Evolutionary conservation across 495 filamentous ascomycete genomes (phyloP).

Genomic region (Daldinia grandis): DNA sequence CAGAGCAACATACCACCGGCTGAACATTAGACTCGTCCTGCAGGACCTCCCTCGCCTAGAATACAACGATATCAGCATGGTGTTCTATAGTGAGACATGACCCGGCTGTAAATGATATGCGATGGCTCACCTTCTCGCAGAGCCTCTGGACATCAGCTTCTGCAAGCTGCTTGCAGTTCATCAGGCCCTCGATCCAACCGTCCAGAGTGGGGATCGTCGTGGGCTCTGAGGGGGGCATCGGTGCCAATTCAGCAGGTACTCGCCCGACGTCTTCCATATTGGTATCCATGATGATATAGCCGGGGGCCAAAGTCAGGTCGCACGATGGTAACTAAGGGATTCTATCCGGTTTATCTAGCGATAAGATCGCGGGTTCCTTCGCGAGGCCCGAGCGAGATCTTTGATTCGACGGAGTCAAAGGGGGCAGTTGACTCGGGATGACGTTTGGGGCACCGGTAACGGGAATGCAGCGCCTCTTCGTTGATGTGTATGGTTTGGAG

Average conservation of each 20-base stretch:
- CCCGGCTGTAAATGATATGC: conserved; percentile 3
- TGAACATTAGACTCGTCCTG: conserved; percentile 98
- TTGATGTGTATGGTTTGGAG: background rate
- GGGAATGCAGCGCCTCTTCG: background rate
- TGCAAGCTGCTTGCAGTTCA: conserved; percentile 97
- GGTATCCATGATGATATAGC: conserved; percentile 77
- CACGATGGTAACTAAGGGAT: background rate
- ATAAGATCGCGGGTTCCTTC: background rate
- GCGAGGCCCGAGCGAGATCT: background rate
- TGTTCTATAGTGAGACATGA: conserved; percentile 28
- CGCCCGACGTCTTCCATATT: conserved; percentile 98
- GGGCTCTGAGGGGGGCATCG: conserved; percentile 78
- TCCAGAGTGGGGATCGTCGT: conserved; percentile 91
- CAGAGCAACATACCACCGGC: conserved; percentile 80
- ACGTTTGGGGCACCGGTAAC: conserved; percentile 10
- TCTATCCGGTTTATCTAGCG: background rate
- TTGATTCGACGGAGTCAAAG: background rate
- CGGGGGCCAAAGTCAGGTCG: conserved; percentile 10
- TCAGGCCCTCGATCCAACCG: conserved; percentile 98
- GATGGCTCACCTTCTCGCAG: conserved; percentile 91
- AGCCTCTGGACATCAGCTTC: conserved; percentile 95
- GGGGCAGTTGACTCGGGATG: conserved; percentile 17
- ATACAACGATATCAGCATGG: conserved; percentile 16
- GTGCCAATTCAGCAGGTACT: conserved; percentile 79
- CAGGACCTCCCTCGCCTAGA: conserved; percentile 90